Percentiles rank a stretch among this genome's conserved stretches.
Conservation (phyloP, 2,329 filamentous ascomycete genomes). For the Hypoxylon sp. region DNA sequence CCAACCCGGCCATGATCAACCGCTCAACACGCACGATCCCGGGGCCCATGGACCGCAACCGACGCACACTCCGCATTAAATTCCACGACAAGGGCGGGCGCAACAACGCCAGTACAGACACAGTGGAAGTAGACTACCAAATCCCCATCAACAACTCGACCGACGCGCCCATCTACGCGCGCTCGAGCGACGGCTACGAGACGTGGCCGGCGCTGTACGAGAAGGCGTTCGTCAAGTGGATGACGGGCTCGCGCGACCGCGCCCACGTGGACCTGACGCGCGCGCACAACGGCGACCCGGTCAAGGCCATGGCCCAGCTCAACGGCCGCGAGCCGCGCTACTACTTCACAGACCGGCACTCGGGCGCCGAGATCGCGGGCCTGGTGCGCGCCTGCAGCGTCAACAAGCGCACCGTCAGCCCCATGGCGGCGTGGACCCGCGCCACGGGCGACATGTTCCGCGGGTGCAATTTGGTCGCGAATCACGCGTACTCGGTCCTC, state of each 20-base stretch:
- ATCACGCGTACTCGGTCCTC: slow-evolving; percentile 62
- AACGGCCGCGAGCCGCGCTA: slow-evolving; percentile 58
- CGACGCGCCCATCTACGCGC: slow-evolving; percentile 60
- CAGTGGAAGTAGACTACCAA: slow-evolving; percentile 60
- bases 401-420: slow-evolving; percentile 61
- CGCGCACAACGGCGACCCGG: slow-evolving; percentile 59
- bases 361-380: slow-evolving; percentile 55
- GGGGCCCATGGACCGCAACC: slow-evolving; percentile 42
- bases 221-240: slow-evolving; percentile 65
- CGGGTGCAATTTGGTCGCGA: slow-evolving; percentile 61
- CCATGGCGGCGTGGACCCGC: slow-evolving; percentile 60
- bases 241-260: slow-evolving; percentile 50
- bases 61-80: slow-evolving; percentile 52
- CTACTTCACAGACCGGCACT: slow-evolving; percentile 55
- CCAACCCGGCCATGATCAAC: slow-evolving; percentile 60
- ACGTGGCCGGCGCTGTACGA: slow-evolving; percentile 64
- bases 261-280: slow-evolving; percentile 60
- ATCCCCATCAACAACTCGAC: slow-evolving; percentile 62
- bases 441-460: slow-evolving; percentile 57
- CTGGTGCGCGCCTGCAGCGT: slow-evolving; percentile 58
- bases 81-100: slow-evolving; percentile 63
- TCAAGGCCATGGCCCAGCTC: slow-evolving; percentile 63
- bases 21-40: slow-evolving; percentile 51
- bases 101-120: slow-evolving; percentile 58
- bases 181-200: slow-evolving; percentile 58